Evolutionary conservation across 2,329 filamentous ascomycete genomes (phyloP).

Genomic region (Colletotrichum brevisporum): DNA sequence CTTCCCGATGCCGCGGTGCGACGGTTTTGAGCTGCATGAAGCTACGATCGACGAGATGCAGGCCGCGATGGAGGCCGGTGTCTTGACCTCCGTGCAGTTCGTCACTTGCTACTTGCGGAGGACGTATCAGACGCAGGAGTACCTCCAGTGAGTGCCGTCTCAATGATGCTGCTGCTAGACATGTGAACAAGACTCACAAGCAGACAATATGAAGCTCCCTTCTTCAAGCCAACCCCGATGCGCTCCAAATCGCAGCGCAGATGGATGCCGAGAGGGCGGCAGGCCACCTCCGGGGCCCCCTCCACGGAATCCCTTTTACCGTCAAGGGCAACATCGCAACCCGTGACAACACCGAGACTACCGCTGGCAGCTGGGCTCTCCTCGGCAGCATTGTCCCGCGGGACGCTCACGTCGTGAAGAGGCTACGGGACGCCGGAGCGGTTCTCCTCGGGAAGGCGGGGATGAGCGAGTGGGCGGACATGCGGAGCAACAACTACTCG

Average conservation of each 20-base stretch:
- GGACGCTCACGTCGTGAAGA: conserved; percentile 75
- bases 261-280: conserved; percentile 72
- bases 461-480: conserved; percentile 81
- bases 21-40: conserved; percentile 74
- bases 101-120: conserved; percentile 74
- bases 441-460: conserved; percentile 80
- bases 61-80: conserved; percentile 65
- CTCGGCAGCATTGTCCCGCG: conserved; percentile 75
- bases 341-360: conserved; percentile 80
- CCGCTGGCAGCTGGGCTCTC: conserved; percentile 78
- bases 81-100: conserved; percentile 70
- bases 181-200: too few species aligned
- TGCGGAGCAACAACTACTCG: conserved; percentile 77
- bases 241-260: conserved; percentile 70
- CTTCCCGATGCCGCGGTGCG: conserved; percentile 76
- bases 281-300: conserved; percentile 71
- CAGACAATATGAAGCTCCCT: conserved; percentile 61
- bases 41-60: conserved; percentile 79
- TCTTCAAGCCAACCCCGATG: conserved; percentile 78
- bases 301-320: conserved; percentile 83
- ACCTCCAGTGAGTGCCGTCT: conserved; percentile 69
- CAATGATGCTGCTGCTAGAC: background rate
- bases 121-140: conserved; percentile 73
- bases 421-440: conserved; percentile 75
- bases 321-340: conserved; percentile 82